phyloP scores from a whole-genome alignment of 441 rosid species.

The Viola pubescens region DNA sequence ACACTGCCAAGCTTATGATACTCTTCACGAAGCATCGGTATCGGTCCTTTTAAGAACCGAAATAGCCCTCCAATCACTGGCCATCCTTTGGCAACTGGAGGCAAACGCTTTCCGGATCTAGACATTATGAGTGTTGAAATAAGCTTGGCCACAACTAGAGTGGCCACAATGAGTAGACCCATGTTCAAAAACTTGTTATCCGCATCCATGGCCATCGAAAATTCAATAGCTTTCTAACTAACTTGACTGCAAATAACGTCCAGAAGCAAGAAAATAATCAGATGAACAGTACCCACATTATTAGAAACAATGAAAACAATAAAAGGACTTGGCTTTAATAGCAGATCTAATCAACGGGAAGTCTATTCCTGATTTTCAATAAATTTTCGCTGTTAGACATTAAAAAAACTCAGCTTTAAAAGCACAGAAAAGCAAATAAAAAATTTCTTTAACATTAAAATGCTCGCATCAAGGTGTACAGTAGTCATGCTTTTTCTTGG shows the following conservation, averaged over 20 bases:
- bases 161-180: conserved; percentile 54
- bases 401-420: background rate
- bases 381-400: background rate
- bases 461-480: no score
- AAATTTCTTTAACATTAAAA: no score
- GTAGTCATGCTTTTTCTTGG: no score
- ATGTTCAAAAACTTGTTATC: conserved; percentile 55
- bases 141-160: conserved; percentile 69
- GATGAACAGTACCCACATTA: background rate
- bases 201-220: conserved; percentile 24
- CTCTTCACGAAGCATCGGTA: conserved; percentile 84
- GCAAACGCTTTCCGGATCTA: conserved; percentile 62
- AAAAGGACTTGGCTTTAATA: background rate
- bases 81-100: conserved; percentile 59
- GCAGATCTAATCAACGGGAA: conserved; percentile 1
- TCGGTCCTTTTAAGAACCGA: conserved; percentile 77
- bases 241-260: conserved; percentile 15
- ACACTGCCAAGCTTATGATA: conserved; percentile 94
- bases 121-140: conserved; percentile 47
- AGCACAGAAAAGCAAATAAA: no score
- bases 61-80: conserved; percentile 74
- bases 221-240: background rate
- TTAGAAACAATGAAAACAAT: no score
- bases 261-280: background rate
- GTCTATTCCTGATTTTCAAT: no score